Evolutionary conservation across 2,329 filamentous ascomycete species (phyloP).

Genomic region (Neocucurbitaria cava): DNA sequence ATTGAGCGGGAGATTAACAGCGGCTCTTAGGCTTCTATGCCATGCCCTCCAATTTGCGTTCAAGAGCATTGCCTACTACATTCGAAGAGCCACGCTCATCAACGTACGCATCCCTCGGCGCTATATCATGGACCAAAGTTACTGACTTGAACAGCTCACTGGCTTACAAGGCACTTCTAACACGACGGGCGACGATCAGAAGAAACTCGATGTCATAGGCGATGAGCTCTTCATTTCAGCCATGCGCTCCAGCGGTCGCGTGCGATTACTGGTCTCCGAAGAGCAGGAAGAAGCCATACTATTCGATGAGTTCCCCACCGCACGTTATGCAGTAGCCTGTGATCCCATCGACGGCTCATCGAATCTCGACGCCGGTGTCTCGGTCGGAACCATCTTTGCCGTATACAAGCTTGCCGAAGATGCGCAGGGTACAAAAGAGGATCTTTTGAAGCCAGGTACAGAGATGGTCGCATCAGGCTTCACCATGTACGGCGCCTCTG

Average conservation of each 20-base stretch:
- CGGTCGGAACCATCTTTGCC: slow-evolving; percentile 95
- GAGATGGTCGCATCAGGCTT: slow-evolving; percentile 96
- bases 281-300: slow-evolving; percentile 93
- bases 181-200: slow-evolving; percentile 95
- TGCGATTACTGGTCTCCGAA: slow-evolving; percentile 92
- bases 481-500: slow-evolving; percentile 99
- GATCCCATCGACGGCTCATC: slow-evolving; percentile 98
- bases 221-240: slow-evolving; percentile 97
- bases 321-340: slow-evolving; percentile 93
- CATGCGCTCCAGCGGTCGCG: slow-evolving; percentile 92
- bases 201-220: slow-evolving; percentile 99
- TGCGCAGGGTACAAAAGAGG: slow-evolving; percentile 76
- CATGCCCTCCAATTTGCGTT: slow-evolving; percentile 99
- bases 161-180: slow-evolving; percentile 95
- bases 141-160: slow-evolving; percentile 65
- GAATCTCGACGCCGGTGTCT: slow-evolving; percentile 97
- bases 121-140: not conserved
- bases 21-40: slow-evolving; percentile 76
- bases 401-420: slow-evolving; percentile 88
- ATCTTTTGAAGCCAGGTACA: slow-evolving; percentile 86
- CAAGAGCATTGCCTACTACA: slow-evolving; percentile 99
- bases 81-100: slow-evolving; percentile 91
- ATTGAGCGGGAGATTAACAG: not conserved
- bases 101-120: slow-evolving; percentile 60
- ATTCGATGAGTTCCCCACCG: slow-evolving; percentile 76